Conservation (phyloP, 2,329 filamentous ascomycete species). For the Cladophialophora yegresii region DNA sequence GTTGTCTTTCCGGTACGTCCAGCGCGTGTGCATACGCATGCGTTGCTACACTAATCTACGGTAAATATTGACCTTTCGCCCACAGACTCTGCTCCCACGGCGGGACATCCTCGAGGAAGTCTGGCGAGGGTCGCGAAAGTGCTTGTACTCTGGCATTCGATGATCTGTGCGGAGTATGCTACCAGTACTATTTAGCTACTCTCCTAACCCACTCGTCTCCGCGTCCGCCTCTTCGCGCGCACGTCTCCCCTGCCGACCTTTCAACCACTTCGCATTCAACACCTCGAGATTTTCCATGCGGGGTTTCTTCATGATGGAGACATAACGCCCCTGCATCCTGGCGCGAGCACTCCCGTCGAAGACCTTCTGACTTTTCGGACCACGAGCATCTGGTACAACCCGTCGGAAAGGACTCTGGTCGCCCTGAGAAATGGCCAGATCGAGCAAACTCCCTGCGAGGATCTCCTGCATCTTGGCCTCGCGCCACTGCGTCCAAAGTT, state of each 20-base stretch:
- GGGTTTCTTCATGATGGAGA: conserved; percentile 58
- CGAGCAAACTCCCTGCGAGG: conserved; percentile 72
- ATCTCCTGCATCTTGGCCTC: conserved; percentile 87
- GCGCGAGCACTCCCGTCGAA: conserved; percentile 61
- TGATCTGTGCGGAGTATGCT: too few species aligned
- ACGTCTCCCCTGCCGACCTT: conserved; percentile 51
- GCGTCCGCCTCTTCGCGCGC: conserved; percentile 31
- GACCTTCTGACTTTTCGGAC: conserved; percentile 52
- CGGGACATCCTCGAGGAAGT: conserved; percentile 78
- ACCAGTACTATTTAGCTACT: neutral
- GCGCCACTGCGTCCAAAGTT: conserved; percentile 81
- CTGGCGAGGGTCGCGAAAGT: conserved; percentile 81
- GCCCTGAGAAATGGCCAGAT: conserved; percentile 56
- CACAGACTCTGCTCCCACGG: conserved; percentile 67
- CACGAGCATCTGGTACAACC: too few species aligned
- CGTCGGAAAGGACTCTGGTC: conserved; percentile 40
- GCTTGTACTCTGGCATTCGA: conserved; percentile 67
- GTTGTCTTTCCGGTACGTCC: conserved; percentile 86
- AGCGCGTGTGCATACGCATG: neutral
- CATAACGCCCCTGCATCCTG: conserved; percentile 59
- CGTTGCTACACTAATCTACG: neutral
- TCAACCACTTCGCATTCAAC: conserved; percentile 63
- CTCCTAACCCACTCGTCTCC: conserved; percentile 14
- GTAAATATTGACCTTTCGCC: neutral
- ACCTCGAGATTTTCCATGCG: conserved; percentile 61